phyloP scores from a whole-genome alignment of 345 rosid species.

The Geranium rotundifolium region DNA sequence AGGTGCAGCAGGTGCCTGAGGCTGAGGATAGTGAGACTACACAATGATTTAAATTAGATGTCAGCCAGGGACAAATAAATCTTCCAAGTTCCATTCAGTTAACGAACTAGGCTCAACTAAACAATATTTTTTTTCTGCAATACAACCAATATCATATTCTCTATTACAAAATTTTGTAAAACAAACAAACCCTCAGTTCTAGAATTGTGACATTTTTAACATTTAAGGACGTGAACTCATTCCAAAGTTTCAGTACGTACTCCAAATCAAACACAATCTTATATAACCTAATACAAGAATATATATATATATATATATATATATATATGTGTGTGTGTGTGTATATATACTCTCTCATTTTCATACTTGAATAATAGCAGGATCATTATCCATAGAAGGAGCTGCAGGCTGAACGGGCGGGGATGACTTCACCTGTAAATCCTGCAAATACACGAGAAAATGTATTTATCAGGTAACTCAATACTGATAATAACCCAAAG shows the following conservation, averaged over 20 bases:
- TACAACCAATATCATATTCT: not conserved
- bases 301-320: too few relatives aligned
- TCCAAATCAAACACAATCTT: not conserved
- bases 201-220: not conserved
- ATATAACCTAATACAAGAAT: not conserved
- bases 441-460: slow-evolving; percentile 12
- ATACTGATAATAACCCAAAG: not conserved
- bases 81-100: not conserved
- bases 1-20: slow-evolving; percentile 3
- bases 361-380: slow-evolving; percentile 34
- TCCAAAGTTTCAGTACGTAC: not conserved
- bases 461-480: not conserved
- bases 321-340: too few relatives aligned
- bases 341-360: too few relatives aligned
- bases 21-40: slow-evolving; percentile 11
- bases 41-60: not conserved
- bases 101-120: not conserved
- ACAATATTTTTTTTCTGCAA: not conserved
- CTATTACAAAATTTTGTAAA: not conserved
- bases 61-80: not conserved
- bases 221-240: not conserved
- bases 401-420: slow-evolving; percentile 19
- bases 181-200: not conserved
- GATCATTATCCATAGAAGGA: slow-evolving; percentile 18
- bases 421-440: slow-evolving; percentile 30